Percentiles rank a stretch among this genome's conserved stretches.
phyloP scores from a whole-genome alignment of 2,329 filamentous ascomycete genomes.

The Mycosphaerella sp. region DNA sequence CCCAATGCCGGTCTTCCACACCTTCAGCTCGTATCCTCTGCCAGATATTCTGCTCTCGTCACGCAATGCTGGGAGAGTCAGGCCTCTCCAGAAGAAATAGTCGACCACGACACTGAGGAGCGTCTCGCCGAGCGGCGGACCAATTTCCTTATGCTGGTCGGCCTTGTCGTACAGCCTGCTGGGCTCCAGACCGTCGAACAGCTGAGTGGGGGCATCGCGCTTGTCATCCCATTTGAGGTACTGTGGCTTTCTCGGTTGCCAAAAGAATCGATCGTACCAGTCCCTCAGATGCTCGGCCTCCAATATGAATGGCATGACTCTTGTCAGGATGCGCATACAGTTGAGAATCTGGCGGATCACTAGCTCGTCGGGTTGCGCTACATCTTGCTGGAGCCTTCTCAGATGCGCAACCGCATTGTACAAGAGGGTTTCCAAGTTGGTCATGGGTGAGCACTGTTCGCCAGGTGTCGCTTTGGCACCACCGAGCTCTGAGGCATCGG shows the following conservation, averaged over 20 bases:
- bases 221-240: slow-evolving; percentile 26
- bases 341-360: slow-evolving; percentile 86
- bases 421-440: slow-evolving; percentile 33
- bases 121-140: slow-evolving; percentile 84
- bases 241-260: slow-evolving; percentile 45
- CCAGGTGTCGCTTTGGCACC: slow-evolving; percentile 1
- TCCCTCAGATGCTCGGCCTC: slow-evolving; percentile 73
- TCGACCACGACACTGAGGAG: slow-evolving; percentile 85
- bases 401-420: slow-evolving; percentile 30
- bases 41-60: slow-evolving; percentile 25
- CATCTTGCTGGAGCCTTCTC: slow-evolving; percentile 20
- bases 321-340: slow-evolving; percentile 84
- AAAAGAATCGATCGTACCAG: slow-evolving; percentile 95
- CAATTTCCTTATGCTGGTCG: slow-evolving; percentile 54
- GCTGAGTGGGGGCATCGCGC: slow-evolving; percentile 24
- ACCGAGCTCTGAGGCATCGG: slow-evolving; percentile 30
- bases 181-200: slow-evolving; percentile 37
- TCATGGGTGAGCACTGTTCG: slow-evolving; percentile 23
- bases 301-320: slow-evolving; percentile 84
- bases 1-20: slow-evolving; percentile 97
- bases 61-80: slow-evolving; percentile 63
- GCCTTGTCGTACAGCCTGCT: slow-evolving; percentile 48
- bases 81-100: slow-evolving; percentile 82
- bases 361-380: slow-evolving; percentile 47
- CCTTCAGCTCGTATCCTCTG: slow-evolving; percentile 72